phyloP scores from a whole-genome alignment of 306 rosid species.

The Oxytropis ochrocephala region DNA sequence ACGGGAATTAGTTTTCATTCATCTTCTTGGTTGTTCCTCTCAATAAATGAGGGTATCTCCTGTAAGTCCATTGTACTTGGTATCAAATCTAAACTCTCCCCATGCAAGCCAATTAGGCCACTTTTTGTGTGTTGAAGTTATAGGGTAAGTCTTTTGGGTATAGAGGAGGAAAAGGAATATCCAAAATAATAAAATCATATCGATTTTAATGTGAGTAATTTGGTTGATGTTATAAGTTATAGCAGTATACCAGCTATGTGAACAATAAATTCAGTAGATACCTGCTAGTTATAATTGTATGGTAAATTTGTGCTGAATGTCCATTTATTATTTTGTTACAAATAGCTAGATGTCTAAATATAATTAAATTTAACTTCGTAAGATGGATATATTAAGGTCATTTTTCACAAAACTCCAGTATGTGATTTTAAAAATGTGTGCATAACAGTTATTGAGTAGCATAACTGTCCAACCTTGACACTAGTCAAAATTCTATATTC shows the following conservation, averaged over 20 bases:
- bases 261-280: not conserved
- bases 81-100: not conserved
- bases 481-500: slow-evolving; percentile 16
- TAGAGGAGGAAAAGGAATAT: not conserved
- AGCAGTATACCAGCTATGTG: not conserved
- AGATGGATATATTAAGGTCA: not conserved
- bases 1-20: not conserved
- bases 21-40: not conserved
- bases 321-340: not conserved
- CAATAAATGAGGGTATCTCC: not conserved
- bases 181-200: not conserved
- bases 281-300: not conserved
- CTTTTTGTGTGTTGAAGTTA: not conserved
- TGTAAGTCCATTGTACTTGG: not conserved
- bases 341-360: not conserved
- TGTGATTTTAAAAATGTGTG: not conserved
- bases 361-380: not conserved
- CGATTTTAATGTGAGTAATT: not conserved
- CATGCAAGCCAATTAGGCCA: not conserved
- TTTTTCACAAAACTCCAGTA: not conserved
- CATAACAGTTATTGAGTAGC: not conserved
- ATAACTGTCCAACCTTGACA: not conserved
- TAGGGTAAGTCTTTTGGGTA: not conserved
- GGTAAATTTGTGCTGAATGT: not conserved
- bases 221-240: not conserved